Percentiles rank a stretch among this genome's conserved stretches.
These are phyloP conservation scores for Malania oleifera DNA, from an alignment of 164 flowering plant species.

Conservation along the genomic window DNA sequence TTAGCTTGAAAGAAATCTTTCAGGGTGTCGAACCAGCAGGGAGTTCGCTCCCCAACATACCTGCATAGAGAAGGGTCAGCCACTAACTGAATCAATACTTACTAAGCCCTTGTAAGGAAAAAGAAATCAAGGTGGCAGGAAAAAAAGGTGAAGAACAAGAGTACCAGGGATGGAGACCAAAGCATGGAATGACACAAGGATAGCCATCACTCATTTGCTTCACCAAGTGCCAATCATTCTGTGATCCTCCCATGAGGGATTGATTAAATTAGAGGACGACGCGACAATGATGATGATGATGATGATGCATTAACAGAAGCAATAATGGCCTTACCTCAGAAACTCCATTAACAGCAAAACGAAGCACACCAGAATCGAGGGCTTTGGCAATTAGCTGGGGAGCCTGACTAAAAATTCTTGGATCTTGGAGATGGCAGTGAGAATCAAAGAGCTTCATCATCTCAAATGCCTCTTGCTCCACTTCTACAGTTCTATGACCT, in stretches of 20 bases:
- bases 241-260: background rate
- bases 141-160: background rate
- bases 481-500: constrained; percentile 28
- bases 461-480: constrained; percentile 10
- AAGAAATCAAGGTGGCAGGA: background rate
- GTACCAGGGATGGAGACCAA: constrained; percentile 92
- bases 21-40: constrained; percentile 60
- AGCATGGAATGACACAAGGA: constrained; percentile 68
- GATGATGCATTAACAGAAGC: too few species aligned
- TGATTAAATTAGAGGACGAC: background rate
- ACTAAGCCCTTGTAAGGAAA: background rate
- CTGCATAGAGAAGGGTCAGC: constrained; percentile 20
- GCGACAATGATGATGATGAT: background rate
- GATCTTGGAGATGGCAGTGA: constrained; percentile 95
- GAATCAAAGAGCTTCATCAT: constrained; percentile 73
- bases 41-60: constrained; percentile 65
- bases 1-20: constrained; percentile 49
- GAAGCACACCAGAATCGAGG: constrained; percentile 47
- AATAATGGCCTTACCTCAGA: too few species aligned
- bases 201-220: constrained; percentile 63
- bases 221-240: constrained; percentile 83
- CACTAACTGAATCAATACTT: background rate
- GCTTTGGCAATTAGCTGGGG: constrained; percentile 56
- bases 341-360: constrained; percentile 87
- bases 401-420: constrained; percentile 44